Evolutionary conservation across 805 yeast species (phyloP), one percentile per base, ranked within the genome.

Genomic region (Clavispora santaluciae): DNA sequence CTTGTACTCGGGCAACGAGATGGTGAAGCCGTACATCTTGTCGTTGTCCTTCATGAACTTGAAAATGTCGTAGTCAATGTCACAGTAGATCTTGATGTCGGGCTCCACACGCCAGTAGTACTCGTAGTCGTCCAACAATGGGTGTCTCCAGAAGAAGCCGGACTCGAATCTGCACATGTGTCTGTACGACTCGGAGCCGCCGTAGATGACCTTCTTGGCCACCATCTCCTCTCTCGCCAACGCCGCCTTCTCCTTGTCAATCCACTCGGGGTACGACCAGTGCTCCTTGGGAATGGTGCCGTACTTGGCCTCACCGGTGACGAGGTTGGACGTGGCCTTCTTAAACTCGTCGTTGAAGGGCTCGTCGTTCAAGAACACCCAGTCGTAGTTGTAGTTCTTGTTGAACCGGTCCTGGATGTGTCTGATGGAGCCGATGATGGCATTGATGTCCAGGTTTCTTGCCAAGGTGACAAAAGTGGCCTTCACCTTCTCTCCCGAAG

Each of bases 31-130:
- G 61, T 91, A 93, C 45, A 77, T 80, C 64, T 89, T 89, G 44
- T 76, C 68, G 53, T 85, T 79, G 42, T 79, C 81, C 50, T 87
- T 73, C 84, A 91, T 75, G 47, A 82, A 75, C 54, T 78, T 75
- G 68, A 91, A 91, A 11, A 96, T 90, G 61, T 91, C 99, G 62
- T 81, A 83, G 56, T 82, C 79, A 44, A 89, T 69, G 63, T 89
- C 95, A 72, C 96, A 88, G 64, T 71, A 82, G 53, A 88, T 76
- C 61, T 77, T 76, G 59, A 85, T 76, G 59, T 80, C 86, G 15
- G 96, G 96, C 64, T 89, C 96, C 41, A 89, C 95, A 66, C 96
- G 79, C 96, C 96, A 89, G 72, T 89, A 89, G 74, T 83, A 89
- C 46, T 85, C 88, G 61, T 80, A 88, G n/a, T 86, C 82, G 41